Base-by-base conservation (phyloP, 129 eudicot species). In the Flaveria sonorensis region DNA sequence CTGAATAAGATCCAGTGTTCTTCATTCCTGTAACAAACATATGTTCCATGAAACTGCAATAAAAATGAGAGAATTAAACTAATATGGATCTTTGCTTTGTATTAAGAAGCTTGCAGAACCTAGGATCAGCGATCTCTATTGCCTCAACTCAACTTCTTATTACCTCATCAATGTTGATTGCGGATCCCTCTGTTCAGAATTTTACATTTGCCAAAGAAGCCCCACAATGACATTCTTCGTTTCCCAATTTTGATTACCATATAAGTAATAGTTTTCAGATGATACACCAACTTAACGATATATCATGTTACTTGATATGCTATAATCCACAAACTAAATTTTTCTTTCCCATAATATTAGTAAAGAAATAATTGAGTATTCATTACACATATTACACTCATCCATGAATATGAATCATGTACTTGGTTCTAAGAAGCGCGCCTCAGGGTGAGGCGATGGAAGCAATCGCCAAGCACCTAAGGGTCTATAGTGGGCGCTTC, bases 11-110 rank as follows among this genome's bases (percentile, higher is more conserved):
- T 60, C 72, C 52, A 42, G 52, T 70, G 74, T 12, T 70, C 12
- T 46, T 24, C 20, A 7, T 45, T 70, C 74, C 74, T 70, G 40
- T 57, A 70, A 47, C 56, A 46, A 47, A 9, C 59, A 70, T 23
- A 20, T 46, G 42, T 47, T 23, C 12, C 52, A 2, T 42, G 30
- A 39, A 42, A 67, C 72, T 40, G 72, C 71, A 36, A 7, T 39
- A 66, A 39, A 11, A 39, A 66, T 16, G 70, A 65, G 48, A 16
- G n/a, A n/a, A 4, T n/a, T 65, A 16, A 15, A 11, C 1, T 63
- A 28, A 20, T 18, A 7, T 56, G 14, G 63, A 56, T 7, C 28
- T 18, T 18, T 18, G 28, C 26, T 9, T 19, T 56, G 63, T 56
- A 56, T 19, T 19, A 56, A 56, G 6, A 26, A 56, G 14, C 28